These are phyloP conservation scores for Amauroascus verrucosus DNA, from an alignment of 2,329 filamentous ascomycete species.

Conservation along the genomic window DNA sequence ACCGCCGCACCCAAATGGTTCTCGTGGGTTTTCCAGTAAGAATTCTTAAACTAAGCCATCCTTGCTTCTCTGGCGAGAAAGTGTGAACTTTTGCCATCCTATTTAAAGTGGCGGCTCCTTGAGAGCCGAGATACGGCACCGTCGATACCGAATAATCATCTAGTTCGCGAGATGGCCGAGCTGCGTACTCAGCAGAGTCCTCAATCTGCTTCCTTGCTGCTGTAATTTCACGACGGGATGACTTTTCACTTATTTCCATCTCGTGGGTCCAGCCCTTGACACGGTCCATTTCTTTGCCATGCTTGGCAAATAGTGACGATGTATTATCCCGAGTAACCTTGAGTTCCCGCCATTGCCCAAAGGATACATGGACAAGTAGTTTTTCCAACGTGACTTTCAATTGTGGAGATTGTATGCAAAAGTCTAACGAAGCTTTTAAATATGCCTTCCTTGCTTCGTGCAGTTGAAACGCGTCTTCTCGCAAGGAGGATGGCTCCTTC, in stretches of 20 bases:
- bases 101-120: conserved; percentile 52
- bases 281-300: conserved; percentile 74
- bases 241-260: conserved; percentile 79
- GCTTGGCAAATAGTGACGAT: conserved; percentile 52
- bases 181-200: conserved; percentile 58
- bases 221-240: conserved; percentile 73
- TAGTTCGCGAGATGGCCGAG: conserved; percentile 77
- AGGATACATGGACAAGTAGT: conserved; percentile 71
- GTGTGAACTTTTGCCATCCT: conserved; percentile 40
- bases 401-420: conserved; percentile 77
- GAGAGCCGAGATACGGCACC: conserved; percentile 69
- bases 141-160: conserved; percentile 88
- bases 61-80: conserved; percentile 66
- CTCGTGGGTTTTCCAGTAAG: conserved; percentile 79
- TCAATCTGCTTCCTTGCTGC: conserved; percentile 71
- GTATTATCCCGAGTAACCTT: conserved; percentile 58
- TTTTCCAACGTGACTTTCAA: conserved; percentile 75
- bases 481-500: conserved; percentile 80
- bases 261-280: conserved; percentile 87
- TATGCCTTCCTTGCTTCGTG: conserved; percentile 89
- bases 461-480: conserved; percentile 91
- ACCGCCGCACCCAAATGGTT: conserved; percentile 79
- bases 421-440: conserved; percentile 85
- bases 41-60: conserved; percentile 79
- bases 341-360: conserved; percentile 82